Evolutionary conservation across 768 basidiomycete genomes (phyloP).

Genomic region (Atractiella rhizophila): DNA sequence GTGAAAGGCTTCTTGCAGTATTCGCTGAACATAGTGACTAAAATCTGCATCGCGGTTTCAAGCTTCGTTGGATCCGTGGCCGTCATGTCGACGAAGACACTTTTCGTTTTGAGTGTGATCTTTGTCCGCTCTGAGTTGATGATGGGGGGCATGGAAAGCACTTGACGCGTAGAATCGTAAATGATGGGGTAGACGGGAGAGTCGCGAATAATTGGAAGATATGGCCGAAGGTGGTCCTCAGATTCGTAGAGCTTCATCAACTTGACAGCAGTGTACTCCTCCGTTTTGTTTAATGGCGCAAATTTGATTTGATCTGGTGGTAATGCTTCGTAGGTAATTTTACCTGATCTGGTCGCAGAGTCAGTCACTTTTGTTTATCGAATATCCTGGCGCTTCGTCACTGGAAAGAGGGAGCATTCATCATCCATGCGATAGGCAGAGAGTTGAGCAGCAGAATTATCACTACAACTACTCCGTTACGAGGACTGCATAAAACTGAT

Average conservation of each 20-base stretch:
- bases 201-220: conserved; percentile 76
- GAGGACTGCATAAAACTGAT: too few relatives aligned
- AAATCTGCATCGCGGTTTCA: conserved; percentile 78
- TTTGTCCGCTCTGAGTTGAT: conserved; percentile 95
- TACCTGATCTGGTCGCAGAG: conserved; percentile 10
- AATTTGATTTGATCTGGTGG: conserved; percentile 78
- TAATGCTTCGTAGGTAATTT: conserved; percentile 20
- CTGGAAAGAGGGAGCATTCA: too few relatives aligned
- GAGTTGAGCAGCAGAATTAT: too few relatives aligned
- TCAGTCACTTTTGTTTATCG: too few relatives aligned
- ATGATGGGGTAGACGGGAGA: conserved; percentile 94
- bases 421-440: too few relatives aligned
- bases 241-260: conserved; percentile 82
- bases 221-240: conserved; percentile 71
- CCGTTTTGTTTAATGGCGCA: conserved; percentile 51
- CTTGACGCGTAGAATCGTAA: conserved; percentile 64
- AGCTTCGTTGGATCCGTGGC: conserved; percentile 93
- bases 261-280: conserved; percentile 60
- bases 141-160: conserved; percentile 92
- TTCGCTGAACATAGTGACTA: conserved; percentile 93
- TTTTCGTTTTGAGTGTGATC: conserved; percentile 74
- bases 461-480: too few relatives aligned
- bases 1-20: conserved; percentile 77
- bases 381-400: too few relatives aligned
- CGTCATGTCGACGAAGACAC: conserved; percentile 90